Conservation (phyloP, 2,329 filamentous ascomycete species). For the Diaporthe citri region DNA sequence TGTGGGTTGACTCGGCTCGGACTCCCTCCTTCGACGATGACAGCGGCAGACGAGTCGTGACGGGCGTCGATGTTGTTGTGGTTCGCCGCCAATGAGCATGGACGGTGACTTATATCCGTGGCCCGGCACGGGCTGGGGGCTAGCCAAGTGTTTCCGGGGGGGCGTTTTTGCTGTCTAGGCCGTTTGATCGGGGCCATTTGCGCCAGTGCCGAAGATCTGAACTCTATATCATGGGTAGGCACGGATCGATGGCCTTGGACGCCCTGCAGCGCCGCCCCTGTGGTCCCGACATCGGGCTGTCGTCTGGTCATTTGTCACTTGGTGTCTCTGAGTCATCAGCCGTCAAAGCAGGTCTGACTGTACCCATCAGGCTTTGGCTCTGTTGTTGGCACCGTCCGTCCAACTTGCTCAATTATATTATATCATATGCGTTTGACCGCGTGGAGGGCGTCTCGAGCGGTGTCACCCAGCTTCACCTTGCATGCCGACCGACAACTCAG, state of each 20-base stretch:
- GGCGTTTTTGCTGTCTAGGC: background rate
- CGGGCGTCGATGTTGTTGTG: conserved; percentile 1
- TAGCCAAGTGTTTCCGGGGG: background rate
- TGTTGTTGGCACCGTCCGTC: background rate
- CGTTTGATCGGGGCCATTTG: conserved; percentile 4
- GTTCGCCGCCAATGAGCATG: conserved; percentile 25
- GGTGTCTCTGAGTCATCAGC: conserved; percentile 26
- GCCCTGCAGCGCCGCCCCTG: background rate
- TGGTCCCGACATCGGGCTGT: conserved; percentile 21
- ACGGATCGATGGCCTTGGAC: conserved; percentile 23
- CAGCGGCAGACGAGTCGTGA: conserved; percentile 29
- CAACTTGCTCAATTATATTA: background rate
- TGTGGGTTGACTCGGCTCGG: conserved; percentile 5
- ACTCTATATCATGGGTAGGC: conserved; percentile 26
- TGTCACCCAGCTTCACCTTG: conserved; percentile 28
- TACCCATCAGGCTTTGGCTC: background rate
- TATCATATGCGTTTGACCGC: conserved; percentile 16
- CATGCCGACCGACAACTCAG: conserved; percentile 18
- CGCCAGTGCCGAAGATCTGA: conserved; percentile 26
- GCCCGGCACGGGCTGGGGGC: conserved; percentile 10
- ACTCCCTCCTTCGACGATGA: background rate
- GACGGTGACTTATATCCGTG: conserved; percentile 5
- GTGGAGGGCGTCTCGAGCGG: background rate
- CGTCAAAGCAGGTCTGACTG: background rate
- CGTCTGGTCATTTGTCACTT: conserved; percentile 13